These are phyloP conservation scores for Xerocomus amazonicus DNA, from an alignment of 1,284 basidiomycete genomes.

Conservation along the genomic window DNA sequence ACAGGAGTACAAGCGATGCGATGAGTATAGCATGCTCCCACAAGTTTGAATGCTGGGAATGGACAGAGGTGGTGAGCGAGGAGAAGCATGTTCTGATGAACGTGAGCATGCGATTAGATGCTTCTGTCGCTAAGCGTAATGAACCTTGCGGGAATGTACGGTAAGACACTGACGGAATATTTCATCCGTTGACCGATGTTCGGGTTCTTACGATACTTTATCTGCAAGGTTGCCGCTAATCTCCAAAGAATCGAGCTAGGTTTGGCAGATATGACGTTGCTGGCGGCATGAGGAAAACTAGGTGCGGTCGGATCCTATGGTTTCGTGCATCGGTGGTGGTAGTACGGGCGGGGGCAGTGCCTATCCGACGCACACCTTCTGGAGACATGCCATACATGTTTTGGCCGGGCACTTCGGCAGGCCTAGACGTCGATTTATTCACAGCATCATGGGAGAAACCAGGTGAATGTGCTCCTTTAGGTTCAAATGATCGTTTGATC, in stretches of 20 bases:
- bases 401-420: too few relatives aligned
- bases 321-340: neutral
- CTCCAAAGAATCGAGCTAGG: constrained; percentile 13
- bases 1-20: too few relatives aligned
- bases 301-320: neutral
- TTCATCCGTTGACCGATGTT: constrained; percentile 37
- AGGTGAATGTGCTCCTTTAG: too few relatives aligned
- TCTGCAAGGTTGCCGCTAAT: constrained; percentile 30
- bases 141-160: neutral
- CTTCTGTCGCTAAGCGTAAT: neutral
- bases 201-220: constrained; percentile 37
- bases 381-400: too few relatives aligned
- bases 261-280: constrained; percentile 31
- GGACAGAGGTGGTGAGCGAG: too few relatives aligned
- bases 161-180: constrained; percentile 38
- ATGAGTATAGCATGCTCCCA: too few relatives aligned
- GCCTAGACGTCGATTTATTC: too few relatives aligned
- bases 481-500: neutral
- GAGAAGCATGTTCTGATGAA: too few relatives aligned
- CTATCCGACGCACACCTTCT: too few relatives aligned
- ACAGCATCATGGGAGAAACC: too few relatives aligned
- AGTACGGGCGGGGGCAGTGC: neutral
- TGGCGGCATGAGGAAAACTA: constrained; percentile 10
- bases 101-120: neutral
- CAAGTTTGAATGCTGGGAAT: too few relatives aligned